phyloP scores from a whole-genome alignment of 768 basidiomycete species.

The Suillus subalutaceus region DNA sequence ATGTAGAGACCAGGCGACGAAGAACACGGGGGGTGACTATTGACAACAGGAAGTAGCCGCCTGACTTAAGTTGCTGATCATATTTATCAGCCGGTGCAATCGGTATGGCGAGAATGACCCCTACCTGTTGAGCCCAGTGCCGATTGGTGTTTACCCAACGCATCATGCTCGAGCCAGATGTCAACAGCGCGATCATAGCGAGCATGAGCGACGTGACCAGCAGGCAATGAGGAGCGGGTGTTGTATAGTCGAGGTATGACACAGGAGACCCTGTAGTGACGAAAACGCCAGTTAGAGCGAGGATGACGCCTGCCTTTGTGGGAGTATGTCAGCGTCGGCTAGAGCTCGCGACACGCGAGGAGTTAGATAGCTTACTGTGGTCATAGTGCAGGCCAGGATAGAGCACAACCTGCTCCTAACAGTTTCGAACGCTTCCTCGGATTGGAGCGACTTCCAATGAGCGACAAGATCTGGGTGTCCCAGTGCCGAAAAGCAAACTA shows the following conservation, averaged over 20 bases:
- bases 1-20: neutral
- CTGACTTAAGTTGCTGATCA: neutral
- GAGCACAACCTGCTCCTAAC: neutral
- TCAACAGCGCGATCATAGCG: too few relatives aligned
- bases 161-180: neutral
- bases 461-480: neutral
- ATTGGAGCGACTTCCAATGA: neutral
- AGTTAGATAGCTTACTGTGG: too few relatives aligned
- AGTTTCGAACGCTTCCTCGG: neutral
- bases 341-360: neutral
- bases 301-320: neutral
- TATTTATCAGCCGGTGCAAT: neutral
- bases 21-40: neutral
- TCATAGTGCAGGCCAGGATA: neutral
- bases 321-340: neutral
- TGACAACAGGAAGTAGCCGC: neutral
- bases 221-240: neutral
- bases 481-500: neutral
- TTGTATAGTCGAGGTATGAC: neutral
- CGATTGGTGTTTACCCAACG: neutral
- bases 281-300: neutral
- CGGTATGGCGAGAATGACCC: neutral
- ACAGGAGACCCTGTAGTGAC: neutral
- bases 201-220: neutral
- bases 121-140: neutral